Conservation (phyloP, 768 basidiomycete genomes). For the Coprinopsis sp. region DNA sequence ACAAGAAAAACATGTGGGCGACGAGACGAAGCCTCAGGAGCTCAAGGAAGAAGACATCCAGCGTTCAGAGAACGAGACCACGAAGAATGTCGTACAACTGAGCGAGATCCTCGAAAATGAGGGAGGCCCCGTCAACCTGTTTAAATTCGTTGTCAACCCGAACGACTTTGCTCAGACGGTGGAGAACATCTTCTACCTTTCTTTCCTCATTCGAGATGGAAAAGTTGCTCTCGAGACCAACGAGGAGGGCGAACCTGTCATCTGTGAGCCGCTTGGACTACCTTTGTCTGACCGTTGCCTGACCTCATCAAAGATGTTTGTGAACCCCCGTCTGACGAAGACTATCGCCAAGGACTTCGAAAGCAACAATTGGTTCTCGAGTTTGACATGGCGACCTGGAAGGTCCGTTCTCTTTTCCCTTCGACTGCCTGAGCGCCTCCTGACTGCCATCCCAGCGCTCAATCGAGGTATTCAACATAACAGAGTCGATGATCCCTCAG, state of each 20-base stretch:
- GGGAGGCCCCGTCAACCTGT: conserved; percentile 67
- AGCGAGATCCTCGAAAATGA: too few species aligned
- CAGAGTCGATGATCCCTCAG: conserved; percentile 67
- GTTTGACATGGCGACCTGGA: conserved; percentile 87
- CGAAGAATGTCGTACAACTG: conserved; percentile 76
- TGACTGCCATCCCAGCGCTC: conserved; percentile 53
- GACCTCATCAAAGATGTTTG: conserved; percentile 48
- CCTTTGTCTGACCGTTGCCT: background rate
- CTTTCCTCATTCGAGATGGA: conserved; percentile 87
- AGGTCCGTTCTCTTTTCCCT: conserved; percentile 43
- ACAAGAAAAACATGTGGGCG: conserved; percentile 67
- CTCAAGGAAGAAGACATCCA: conserved; percentile 79
- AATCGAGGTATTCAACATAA: conserved; percentile 83
- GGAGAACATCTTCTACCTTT: conserved; percentile 94
- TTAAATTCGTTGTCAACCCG: conserved; percentile 87
- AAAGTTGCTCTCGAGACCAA: conserved; percentile 65
- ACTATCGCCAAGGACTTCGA: conserved; percentile 57
- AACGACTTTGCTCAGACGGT: conserved; percentile 89
- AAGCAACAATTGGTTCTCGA: conserved; percentile 89
- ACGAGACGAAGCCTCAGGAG: conserved; percentile 71
- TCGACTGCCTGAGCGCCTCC: background rate
- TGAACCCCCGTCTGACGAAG: conserved; percentile 57
- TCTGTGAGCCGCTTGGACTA: conserved; percentile 48
- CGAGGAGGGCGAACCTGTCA: conserved; percentile 63
- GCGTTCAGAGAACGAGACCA: conserved; percentile 83